phyloP scores from a whole-genome alignment of 169 alveolate species.

The Besnoitia besnoiti region DNA sequence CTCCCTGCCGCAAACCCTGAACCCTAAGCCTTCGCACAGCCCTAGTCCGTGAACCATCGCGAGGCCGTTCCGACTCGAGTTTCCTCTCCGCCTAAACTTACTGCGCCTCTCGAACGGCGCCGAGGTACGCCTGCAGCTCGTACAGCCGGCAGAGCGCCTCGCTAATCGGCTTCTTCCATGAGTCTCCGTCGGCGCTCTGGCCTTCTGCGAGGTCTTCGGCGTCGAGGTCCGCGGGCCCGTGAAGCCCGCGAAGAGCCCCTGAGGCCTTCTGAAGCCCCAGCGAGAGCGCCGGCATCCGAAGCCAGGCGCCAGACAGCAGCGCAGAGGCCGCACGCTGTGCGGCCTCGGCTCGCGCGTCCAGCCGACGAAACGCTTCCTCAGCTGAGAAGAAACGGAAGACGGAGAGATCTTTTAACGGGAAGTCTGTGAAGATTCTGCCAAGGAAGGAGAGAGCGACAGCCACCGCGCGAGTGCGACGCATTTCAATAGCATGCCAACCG shows the following conservation, averaged over 20 bases:
- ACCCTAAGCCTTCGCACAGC: too few species aligned
- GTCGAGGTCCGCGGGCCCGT: too few species aligned
- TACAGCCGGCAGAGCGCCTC: background rate
- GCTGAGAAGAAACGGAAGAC: background rate
- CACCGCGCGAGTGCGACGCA: too few species aligned
- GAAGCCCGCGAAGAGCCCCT: too few species aligned
- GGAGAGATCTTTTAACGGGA: background rate
- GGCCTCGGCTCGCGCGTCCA: background rate
- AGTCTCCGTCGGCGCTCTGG: background rate
- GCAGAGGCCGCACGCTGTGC: background rate
- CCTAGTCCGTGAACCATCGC: too few species aligned
- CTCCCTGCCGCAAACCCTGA: too few species aligned
- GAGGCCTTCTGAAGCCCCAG: too few species aligned
- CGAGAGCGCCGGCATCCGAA: background rate
- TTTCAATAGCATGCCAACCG: too few species aligned
- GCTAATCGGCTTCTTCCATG: background rate
- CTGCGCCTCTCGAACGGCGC: background rate
- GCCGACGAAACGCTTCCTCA: background rate
- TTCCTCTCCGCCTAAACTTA: too few species aligned
- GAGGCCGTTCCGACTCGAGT: too few species aligned
- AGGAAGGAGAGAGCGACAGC: background rate
- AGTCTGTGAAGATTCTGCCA: too few species aligned
- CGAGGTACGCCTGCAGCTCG: background rate
- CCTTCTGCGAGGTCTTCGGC: background rate
- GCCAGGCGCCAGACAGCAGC: background rate